Base-by-base conservation (phyloP, 1,139 yeast species). In the Arxiozyma slooffiae region DNA sequence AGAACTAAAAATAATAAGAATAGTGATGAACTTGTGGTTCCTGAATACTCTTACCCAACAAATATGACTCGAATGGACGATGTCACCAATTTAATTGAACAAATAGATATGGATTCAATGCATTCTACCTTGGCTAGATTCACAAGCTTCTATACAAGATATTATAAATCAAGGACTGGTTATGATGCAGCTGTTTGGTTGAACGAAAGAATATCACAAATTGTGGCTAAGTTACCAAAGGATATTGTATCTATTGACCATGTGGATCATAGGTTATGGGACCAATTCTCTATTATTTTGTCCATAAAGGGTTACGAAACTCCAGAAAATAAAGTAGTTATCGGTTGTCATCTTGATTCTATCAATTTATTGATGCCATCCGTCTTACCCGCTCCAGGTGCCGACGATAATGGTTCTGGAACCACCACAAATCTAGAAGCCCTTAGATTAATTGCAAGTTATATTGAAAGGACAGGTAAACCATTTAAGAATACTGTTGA, bases 381-480 rank as follows among this genome's bases (percentile, higher is more conserved):
- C 47, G 55, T 81, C 21, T 63, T 84, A 59, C 76, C 79, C 45
- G 89, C 97, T 0, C 97, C 97, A 1, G 98, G 97, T 6, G 97
- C 96, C 4, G 97, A 90, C 66, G 98, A 90, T 62, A 88, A 90
- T 66, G 96, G 96, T 1, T 81, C 92, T 4, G 97, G 97, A 8
- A 82, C 90, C 3, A 82, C 84, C 7, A 85, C 96, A 3, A 77
- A 78, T 43, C 69, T 88, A 51, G 96, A 89, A 65, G 81, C 89
- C 0, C 76, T 89, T 60, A 77, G 94, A 54, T 67, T 85, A 11
- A 69, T 85, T 42, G 67, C 77, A 18, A 72, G 70, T 22, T 53
- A 59, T 30, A 49, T 59, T 17, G 38, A 54, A 7, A 48, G 50
- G 5, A 48, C 51, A 8, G 58, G 56, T 11, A 50, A 55, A 44